phyloP scores from a whole-genome alignment of 2,329 filamentous ascomycete species.

The Phyllosticta paracitricarpa region DNA sequence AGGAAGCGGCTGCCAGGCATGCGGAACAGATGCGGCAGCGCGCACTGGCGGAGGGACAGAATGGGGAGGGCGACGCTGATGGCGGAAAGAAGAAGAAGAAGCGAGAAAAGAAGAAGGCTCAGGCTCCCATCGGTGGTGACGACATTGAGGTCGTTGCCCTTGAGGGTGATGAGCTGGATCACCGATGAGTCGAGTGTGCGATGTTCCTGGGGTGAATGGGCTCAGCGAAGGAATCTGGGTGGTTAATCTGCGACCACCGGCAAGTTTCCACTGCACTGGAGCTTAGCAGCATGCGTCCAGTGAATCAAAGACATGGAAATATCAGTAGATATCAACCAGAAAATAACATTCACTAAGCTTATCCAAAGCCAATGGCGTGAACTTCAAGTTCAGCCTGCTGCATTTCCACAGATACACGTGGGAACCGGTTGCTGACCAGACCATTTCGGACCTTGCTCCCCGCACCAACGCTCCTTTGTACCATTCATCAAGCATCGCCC shows the following conservation, averaged over 20 bases:
- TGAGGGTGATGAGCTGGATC: slow-evolving; percentile 12
- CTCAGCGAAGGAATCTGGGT: too few relatives aligned
- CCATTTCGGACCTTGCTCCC: neutral
- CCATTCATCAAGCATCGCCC: neutral
- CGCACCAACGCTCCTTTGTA: neutral
- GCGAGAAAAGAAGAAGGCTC: slow-evolving; percentile 13
- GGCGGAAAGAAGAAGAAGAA: slow-evolving; percentile 19
- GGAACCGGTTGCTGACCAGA: neutral
- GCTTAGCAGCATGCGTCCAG: too few relatives aligned
- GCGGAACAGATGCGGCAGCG: slow-evolving; percentile 29
- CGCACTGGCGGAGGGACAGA: slow-evolving; percentile 14
- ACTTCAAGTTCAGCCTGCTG: too few relatives aligned
- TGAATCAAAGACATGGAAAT: too few relatives aligned
- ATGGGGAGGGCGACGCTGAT: slow-evolving; percentile 6
- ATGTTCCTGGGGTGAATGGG: neutral
- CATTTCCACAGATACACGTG: too few relatives aligned
- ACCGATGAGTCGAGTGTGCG: neutral
- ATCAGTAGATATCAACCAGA: too few relatives aligned
- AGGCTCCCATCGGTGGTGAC: slow-evolving; percentile 11
- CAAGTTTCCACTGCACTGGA: too few relatives aligned
- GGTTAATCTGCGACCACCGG: too few relatives aligned
- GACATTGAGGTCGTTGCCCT: slow-evolving; percentile 13
- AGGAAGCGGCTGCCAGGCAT: slow-evolving; percentile 22
- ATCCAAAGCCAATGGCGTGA: too few relatives aligned
- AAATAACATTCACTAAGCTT: too few relatives aligned